phyloP scores from a whole-genome alignment of 495 filamentous ascomycete genomes.

The Melanomma pulvis-pyrius region DNA sequence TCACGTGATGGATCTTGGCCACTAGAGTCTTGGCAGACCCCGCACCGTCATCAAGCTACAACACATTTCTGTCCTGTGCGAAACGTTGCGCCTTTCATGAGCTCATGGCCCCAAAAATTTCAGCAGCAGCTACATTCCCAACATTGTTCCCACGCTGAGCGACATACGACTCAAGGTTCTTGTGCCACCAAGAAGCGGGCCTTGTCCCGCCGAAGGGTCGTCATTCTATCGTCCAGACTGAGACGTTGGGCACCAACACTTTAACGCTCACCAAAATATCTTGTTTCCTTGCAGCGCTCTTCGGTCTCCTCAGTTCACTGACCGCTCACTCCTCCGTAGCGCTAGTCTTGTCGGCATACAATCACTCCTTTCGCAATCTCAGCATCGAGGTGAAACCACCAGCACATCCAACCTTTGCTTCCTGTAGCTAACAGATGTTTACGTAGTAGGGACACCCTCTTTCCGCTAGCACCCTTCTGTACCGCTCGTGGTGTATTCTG shows the following conservation, averaged over 20 bases:
- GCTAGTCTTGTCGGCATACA: not conserved
- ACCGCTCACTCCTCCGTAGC: not conserved
- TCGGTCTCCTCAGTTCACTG: not conserved
- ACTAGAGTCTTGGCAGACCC: no score
- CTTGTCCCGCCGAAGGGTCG: not conserved
- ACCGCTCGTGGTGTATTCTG: not conserved
- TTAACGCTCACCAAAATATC: not conserved
- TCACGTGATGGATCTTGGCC: no score
- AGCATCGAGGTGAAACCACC: not conserved
- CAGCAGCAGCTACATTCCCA: not conserved
- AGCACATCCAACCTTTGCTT: not conserved
- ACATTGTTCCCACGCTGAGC: not conserved
- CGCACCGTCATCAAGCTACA: no score
- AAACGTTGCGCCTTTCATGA: not conserved
- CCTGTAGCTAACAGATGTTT: not conserved
- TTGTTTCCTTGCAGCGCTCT: not conserved
- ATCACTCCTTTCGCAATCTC: not conserved
- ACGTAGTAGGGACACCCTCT: not conserved
- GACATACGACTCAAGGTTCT: not conserved
- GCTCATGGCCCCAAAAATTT: not conserved
- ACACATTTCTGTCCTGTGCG: no score
- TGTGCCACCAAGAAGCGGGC: not conserved
- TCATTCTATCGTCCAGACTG: not conserved
- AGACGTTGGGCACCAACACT: not conserved
- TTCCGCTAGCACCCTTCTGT: not conserved